Evolutionary conservation across 805 yeast genomes (phyloP).

Genomic region (Metschnikowia reukaufii): DNA sequence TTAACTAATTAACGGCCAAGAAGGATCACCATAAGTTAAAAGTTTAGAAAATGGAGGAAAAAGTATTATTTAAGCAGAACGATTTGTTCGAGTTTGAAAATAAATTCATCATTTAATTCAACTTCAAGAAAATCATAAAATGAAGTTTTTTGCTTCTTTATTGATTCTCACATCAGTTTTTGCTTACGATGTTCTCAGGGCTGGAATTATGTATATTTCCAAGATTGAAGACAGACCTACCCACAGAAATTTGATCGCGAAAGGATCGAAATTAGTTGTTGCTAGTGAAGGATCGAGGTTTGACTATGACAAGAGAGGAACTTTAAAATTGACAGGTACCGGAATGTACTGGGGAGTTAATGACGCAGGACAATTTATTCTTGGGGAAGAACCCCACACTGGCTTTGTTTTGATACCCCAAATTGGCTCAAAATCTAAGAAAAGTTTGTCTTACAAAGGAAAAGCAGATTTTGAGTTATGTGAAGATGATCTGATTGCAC

Average conservation of each 20-base stretch:
- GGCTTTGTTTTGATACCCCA: slow-evolving; percentile 4
- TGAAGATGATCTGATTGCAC: slow-evolving; percentile 4
- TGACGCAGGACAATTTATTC: background rate
- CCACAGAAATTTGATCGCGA: background rate
- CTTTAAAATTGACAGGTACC: slow-evolving; percentile 3
- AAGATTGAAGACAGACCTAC: background rate
- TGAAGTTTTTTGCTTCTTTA: background rate
- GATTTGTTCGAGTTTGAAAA: background rate
- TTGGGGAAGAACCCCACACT: background rate
- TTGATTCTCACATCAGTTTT: background rate
- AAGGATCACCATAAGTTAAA: too few relatives aligned
- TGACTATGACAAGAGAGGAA: slow-evolving; percentile 3
- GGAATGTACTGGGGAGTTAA: slow-evolving; percentile 1
- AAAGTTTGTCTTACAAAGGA: slow-evolving; percentile 4
- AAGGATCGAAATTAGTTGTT: background rate
- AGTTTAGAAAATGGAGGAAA: too few relatives aligned
- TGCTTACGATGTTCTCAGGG: slow-evolving; percentile 1
- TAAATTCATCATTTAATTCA: too few relatives aligned
- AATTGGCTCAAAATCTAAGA: background rate
- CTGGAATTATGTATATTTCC: slow-evolving; percentile 9
- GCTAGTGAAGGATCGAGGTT: slow-evolving; percentile 7
- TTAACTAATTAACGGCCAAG: too few relatives aligned
- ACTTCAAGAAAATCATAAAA: background rate
- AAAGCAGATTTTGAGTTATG: background rate
- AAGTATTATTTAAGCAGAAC: background rate